A percentile compares a stretch with the other conserved stretches of the same genome.
These are phyloP conservation scores for Tubosaeta sp. DNA, from an alignment of 768 basidiomycete species.

Conservation along the genomic window DNA sequence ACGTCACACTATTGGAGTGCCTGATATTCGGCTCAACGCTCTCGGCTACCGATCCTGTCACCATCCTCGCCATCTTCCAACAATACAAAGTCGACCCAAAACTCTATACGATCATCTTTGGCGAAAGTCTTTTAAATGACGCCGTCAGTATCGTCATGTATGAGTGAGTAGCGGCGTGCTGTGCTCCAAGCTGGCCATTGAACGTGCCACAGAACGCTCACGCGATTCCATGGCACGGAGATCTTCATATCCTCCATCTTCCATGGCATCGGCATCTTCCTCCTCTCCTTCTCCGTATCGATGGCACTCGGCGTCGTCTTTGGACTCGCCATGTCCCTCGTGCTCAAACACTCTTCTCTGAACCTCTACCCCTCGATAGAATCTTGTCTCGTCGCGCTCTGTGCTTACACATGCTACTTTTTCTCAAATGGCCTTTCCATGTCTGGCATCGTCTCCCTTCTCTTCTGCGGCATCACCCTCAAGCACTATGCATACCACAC, in stretches of 20 bases:
- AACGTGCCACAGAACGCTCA: constrained; percentile 62
- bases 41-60: constrained; percentile 96
- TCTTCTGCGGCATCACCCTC: constrained; percentile 98
- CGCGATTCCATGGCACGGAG: constrained; percentile 86
- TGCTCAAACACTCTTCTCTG: constrained; percentile 92
- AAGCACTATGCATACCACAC: constrained; percentile 99
- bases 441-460: constrained; percentile 94
- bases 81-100: constrained; percentile 99
- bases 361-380: constrained; percentile 89
- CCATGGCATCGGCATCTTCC: constrained; percentile 96
- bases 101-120: constrained; percentile 95
- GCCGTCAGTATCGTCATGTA: constrained; percentile 99
- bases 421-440: constrained; percentile 95
- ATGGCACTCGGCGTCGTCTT: constrained; percentile 92
- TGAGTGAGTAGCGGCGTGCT: constrained; percentile 63
- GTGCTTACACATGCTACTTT: constrained; percentile 97
- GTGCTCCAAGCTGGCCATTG: not conserved
- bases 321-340: constrained; percentile 85
- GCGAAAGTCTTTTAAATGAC: constrained; percentile 95
- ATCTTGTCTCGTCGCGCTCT: constrained; percentile 91
- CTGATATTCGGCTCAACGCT: constrained; percentile 95
- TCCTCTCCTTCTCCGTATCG: constrained; percentile 90
- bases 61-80: constrained; percentile 97
- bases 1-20: constrained; percentile 86
- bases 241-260: constrained; percentile 86